These are phyloP conservation scores for Phellopilus nigrolimitatus DNA, from an alignment of 1,284 basidiomycete species.

Conservation along the genomic window DNA sequence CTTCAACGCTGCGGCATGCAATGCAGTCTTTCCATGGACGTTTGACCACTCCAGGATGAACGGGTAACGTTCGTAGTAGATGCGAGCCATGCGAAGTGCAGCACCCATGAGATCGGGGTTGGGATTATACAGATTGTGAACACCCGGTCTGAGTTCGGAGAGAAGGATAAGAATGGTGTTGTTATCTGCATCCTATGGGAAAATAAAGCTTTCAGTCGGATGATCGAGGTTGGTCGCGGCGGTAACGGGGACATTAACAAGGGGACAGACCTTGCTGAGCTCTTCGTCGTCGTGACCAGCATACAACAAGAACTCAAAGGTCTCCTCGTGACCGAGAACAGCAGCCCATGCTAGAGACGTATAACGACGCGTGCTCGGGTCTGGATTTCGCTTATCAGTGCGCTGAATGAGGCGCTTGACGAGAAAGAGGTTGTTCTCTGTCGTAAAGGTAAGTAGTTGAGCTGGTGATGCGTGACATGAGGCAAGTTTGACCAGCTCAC, in stretches of 20 bases:
- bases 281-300: constrained; percentile 89
- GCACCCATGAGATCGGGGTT: constrained; percentile 61
- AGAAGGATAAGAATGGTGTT: constrained; percentile 88
- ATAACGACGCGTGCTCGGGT: constrained; percentile 65
- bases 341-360: constrained; percentile 90
- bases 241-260: too few species aligned
- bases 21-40: constrained; percentile 79
- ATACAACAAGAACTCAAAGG: constrained; percentile 81
- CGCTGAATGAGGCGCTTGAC: constrained; percentile 76
- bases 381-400: constrained; percentile 86
- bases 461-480: too few species aligned
- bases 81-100: constrained; percentile 71
- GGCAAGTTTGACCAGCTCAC: constrained; percentile 31
- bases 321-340: constrained; percentile 78
- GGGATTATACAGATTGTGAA: constrained; percentile 42
- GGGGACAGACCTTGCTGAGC: constrained; percentile 70
- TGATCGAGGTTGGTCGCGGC: too few species aligned
- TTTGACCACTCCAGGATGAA: constrained; percentile 91
- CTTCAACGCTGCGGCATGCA: constrained; percentile 84
- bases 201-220: constrained; percentile 2
- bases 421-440: constrained; percentile 90
- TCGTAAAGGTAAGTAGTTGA: constrained; percentile 24
- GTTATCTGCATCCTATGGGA: constrained; percentile 73
- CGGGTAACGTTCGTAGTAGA: constrained; percentile 78
- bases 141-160: constrained; percentile 64